Evolutionary conservation across 306 rosid genomes (phyloP), one percentile per base, ranked within the genome.

Genomic region (Myrica gale): DNA sequence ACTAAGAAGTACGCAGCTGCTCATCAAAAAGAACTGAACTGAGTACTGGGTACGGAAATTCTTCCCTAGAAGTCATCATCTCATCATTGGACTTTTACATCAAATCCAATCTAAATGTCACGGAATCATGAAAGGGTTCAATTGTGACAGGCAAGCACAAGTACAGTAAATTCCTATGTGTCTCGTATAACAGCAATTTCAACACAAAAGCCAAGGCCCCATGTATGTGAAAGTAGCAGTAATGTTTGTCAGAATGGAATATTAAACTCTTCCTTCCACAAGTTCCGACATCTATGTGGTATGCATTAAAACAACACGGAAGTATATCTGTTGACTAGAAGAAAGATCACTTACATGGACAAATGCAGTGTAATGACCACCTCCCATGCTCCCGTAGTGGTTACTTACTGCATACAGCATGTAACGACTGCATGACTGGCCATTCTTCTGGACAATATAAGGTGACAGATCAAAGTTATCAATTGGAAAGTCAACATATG

Each of bases 301-400:
- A 61, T 63, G 44, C 26, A 23, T 23, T 23, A 23, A 23, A 23
- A 23, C 26, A 23, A 23, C 26, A 23, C 26, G 26, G 26, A 23
- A 23, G 0, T 23, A 23, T 23, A 76, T 70, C 17, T 45, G 6
- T 53, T 2, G 66, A 72, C 70, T 70, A 62, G 67, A 83, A 78
- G 41, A 39, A 74, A 61, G 45, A 72, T 52, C 70, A 83, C 99
- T 92, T 89, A 92, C 99, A 81, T 95, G 97, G 84, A 92, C 97
- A 86, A 89, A 90, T 79, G 99, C 99, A 4, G 98, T 95, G 85
- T 95, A 95, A 79, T 95, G 99, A 74, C 99, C 98, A 67, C 98
- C 99, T 73, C 97, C 98, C 99, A 95, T 88, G 93, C 96, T 92
- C 80, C 99, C 99, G 79, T 68, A 95, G 84, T 95, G 99, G 80